A percentile compares a stretch with the other conserved stretches of the same genome.
phyloP scores from a whole-genome alignment of 2,329 filamentous ascomycete genomes.

The Penicillium sp. region DNA sequence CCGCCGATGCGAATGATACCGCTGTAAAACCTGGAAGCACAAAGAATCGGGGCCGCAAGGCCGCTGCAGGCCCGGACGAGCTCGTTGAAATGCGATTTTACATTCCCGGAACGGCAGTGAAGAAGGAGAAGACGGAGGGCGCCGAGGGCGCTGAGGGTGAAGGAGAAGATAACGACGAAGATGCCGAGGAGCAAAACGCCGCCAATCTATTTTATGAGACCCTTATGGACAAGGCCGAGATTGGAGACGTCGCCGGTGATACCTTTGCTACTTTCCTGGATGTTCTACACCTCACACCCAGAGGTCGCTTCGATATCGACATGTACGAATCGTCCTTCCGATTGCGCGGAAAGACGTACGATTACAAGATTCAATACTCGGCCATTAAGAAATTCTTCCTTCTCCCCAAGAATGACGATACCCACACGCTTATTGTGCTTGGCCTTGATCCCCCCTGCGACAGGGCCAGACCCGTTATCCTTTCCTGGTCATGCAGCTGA shows the following conservation, averaged over 20 bases:
- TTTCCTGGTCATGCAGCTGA: slow-evolving; percentile 98
- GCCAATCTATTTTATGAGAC: slow-evolving; percentile 98
- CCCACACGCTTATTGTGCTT: slow-evolving; percentile 91
- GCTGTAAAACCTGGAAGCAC: slow-evolving; percentile 71
- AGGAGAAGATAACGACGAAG: slow-evolving; percentile 71
- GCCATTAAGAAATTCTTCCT: slow-evolving; percentile 99
- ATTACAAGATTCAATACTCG: slow-evolving; percentile 99
- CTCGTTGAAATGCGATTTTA: slow-evolving; percentile 99
- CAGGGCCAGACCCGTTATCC: slow-evolving; percentile 98
- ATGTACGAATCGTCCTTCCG: slow-evolving; percentile 99
- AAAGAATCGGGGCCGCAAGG: slow-evolving; percentile 78
- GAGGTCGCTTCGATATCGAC: slow-evolving; percentile 99
- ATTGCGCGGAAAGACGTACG: slow-evolving; percentile 96
- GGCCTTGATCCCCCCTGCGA: slow-evolving; percentile 88
- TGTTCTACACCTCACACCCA: slow-evolving; percentile 92
- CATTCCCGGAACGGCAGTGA: slow-evolving; percentile 83
- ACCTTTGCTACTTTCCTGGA: slow-evolving; percentile 97
- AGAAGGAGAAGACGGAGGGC: slow-evolving; percentile 67
- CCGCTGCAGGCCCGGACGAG: slow-evolving; percentile 84
- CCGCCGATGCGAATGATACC: slow-evolving; percentile 68
- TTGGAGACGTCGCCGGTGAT: slow-evolving; percentile 97
- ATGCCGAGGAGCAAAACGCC: slow-evolving; percentile 84
- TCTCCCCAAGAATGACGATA: slow-evolving; percentile 95
- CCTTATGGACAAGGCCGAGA: slow-evolving; percentile 96
- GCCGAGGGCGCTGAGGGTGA: slow-evolving; percentile 57